These are phyloP conservation scores for Scheffersomyces amazonensis DNA, from an alignment of 805 yeast species.

Conservation along the genomic window DNA sequence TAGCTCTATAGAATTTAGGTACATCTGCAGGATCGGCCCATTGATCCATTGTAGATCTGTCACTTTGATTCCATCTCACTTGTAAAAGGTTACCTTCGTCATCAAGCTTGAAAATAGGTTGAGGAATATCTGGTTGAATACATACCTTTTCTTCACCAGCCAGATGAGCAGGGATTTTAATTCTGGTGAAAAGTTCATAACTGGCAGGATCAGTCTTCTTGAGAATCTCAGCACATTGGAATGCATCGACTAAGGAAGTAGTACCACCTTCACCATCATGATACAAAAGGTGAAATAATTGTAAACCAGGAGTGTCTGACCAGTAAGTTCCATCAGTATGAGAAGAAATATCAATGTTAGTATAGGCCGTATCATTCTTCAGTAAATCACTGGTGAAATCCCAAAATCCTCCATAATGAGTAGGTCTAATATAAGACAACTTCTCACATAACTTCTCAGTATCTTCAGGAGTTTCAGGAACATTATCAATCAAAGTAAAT, in stretches of 20 bases:
- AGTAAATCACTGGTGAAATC: constrained; percentile 69
- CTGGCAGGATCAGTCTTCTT: constrained; percentile 46
- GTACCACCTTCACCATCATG: constrained; percentile 70
- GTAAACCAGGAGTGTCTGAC: constrained; percentile 71
- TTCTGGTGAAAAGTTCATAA: constrained; percentile 45
- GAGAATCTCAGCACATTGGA: constrained; percentile 54
- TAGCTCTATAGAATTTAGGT: constrained; percentile 54
- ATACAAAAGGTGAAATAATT: constrained; percentile 59
- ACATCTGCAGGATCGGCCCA: constrained; percentile 49
- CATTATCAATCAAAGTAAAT: constrained; percentile 58
- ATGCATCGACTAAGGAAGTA: constrained; percentile 66
- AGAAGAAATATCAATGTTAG: constrained; percentile 58
- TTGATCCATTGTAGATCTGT: constrained; percentile 57
- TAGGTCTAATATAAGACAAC: constrained; percentile 59
- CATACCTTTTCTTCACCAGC: constrained; percentile 67
- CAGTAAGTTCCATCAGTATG: constrained; percentile 79
- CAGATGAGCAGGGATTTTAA: constrained; percentile 67
- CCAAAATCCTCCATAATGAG: constrained; percentile 83
- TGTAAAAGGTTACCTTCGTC: constrained; percentile 52
- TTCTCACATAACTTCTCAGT: constrained; percentile 57
- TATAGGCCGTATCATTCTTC: constrained; percentile 70
- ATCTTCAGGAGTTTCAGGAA: constrained; percentile 57
- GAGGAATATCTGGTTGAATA: constrained; percentile 54
- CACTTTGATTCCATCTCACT: constrained; percentile 71
- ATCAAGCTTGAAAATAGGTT: constrained; percentile 58